Evolutionary conservation across 108 stramenopile species (phyloP).

Genomic region (Nitzschia sp.): DNA sequence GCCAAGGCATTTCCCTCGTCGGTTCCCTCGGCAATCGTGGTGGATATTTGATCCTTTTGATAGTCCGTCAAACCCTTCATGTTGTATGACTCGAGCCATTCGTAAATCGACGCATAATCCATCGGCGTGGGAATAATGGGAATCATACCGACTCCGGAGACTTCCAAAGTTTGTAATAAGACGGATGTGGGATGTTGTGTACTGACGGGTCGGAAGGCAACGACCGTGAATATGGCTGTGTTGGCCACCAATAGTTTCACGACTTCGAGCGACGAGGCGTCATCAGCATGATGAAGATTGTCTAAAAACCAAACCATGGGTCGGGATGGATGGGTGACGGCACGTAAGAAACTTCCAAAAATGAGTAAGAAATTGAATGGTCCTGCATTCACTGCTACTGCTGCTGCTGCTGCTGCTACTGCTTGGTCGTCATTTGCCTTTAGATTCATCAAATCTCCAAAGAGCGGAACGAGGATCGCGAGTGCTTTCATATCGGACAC

Average conservation of each 20-base stretch:
- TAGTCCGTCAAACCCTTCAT: neutral
- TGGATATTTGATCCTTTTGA: neutral
- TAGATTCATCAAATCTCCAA: conserved; percentile 4
- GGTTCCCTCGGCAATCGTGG: neutral
- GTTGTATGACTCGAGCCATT: neutral
- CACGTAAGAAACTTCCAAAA: neutral
- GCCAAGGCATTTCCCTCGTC: conserved; percentile 6
- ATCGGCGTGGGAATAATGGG: conserved; percentile 9
- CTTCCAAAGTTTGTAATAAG: conserved; percentile 6
- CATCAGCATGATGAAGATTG: neutral
- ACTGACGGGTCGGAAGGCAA: conserved; percentile 10
- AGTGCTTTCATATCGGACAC: conserved; percentile 5
- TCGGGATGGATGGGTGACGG: neutral
- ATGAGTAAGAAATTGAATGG: neutral
- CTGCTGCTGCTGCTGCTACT: neutral
- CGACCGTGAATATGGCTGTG: neutral
- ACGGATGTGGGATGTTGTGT: neutral
- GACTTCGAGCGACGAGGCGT: neutral
- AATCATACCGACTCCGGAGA: neutral
- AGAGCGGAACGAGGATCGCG: neutral
- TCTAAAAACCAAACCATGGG: conserved; percentile 7
- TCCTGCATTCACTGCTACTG: neutral
- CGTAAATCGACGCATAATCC: neutral
- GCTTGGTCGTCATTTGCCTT: neutral
- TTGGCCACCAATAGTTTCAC: neutral